Percentiles rank a stretch among this genome's conserved stretches.
Evolutionary conservation across 345 rosid genomes (phyloP).

Genomic region (Aquilaria sinensis): DNA sequence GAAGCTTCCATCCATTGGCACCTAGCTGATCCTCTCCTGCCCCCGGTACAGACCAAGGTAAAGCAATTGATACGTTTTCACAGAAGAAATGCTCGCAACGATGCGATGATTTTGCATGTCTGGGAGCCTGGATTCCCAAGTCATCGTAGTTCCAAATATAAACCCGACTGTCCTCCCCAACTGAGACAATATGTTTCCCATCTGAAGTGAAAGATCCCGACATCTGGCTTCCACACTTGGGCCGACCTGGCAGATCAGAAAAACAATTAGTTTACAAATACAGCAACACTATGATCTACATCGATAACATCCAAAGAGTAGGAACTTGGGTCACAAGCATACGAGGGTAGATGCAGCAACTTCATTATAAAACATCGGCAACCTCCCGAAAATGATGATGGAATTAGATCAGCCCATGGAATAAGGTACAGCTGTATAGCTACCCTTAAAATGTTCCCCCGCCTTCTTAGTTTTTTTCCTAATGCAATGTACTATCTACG

Average conservation of each 20-base stretch:
- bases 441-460: too few relatives aligned
- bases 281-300: slow-evolving; percentile 1
- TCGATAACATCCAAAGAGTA: slow-evolving; percentile 3
- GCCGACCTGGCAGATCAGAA: slow-evolving; percentile 35
- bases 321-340: not conserved
- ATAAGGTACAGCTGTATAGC: too few relatives aligned
- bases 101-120: slow-evolving; percentile 33
- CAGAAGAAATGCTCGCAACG: slow-evolving; percentile 72
- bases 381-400: too few relatives aligned
- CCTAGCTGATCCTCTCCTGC: slow-evolving; percentile 8
- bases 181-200: slow-evolving; percentile 70
- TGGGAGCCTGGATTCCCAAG: slow-evolving; percentile 24
- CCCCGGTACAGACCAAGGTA: slow-evolving; percentile 52
- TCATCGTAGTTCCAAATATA: slow-evolving; percentile 64
- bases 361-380: too few relatives aligned
- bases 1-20: slow-evolving; percentile 7
- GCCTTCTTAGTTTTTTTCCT: too few relatives aligned
- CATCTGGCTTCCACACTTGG: slow-evolving; percentile 61
- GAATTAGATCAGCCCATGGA: too few relatives aligned
- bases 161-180: slow-evolving; percentile 67
- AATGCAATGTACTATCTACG: too few relatives aligned
- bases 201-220: slow-evolving; percentile 70
- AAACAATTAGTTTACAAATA: slow-evolving; percentile 6
- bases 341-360: too few relatives aligned
- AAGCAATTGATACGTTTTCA: slow-evolving; percentile 53